Percentiles rank a stretch among this genome's conserved stretches.
These are phyloP conservation scores for Sphenostylis stenocarpa DNA, from an alignment of 306 rosid genomes.

Conservation along the genomic window DNA sequence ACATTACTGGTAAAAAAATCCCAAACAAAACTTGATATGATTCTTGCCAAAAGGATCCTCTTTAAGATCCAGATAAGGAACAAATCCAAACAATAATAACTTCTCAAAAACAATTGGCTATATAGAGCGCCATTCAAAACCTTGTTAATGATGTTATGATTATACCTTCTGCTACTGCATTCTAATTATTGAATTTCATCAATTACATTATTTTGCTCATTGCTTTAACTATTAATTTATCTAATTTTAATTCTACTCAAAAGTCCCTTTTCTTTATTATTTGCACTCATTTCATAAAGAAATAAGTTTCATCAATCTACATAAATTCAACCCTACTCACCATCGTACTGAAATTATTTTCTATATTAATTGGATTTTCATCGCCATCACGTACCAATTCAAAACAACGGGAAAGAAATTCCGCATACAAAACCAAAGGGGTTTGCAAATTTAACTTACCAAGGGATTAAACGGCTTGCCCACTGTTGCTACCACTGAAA, in stretches of 20 bases:
- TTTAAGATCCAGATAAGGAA: not conserved
- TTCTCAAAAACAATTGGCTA: not conserved
- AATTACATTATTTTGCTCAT: not conserved
- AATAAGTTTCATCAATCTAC: not conserved
- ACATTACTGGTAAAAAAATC: not conserved
- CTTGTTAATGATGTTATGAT: not conserved
- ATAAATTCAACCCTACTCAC: not conserved
- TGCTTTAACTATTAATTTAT: not conserved
- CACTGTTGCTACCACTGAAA: conserved; percentile 68
- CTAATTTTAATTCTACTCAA: not conserved
- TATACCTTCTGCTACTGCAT: not conserved
- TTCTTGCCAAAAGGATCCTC: not conserved
- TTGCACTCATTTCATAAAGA: not conserved
- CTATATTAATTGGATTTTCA: not conserved
- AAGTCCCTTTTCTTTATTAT: not conserved
- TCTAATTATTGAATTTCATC: not conserved
- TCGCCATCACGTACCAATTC: not conserved
- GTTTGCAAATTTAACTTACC: conserved; percentile 50
- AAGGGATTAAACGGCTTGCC: conserved; percentile 91
- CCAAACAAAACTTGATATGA: not conserved
- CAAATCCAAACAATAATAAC: not conserved
- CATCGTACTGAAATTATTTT: not conserved
- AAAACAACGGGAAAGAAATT: not conserved
- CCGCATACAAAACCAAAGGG: not conserved
- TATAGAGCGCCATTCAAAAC: not conserved